These are phyloP conservation scores for Paxillus rubicundulus DNA, from an alignment of 768 basidiomycete genomes.

Conservation along the genomic window DNA sequence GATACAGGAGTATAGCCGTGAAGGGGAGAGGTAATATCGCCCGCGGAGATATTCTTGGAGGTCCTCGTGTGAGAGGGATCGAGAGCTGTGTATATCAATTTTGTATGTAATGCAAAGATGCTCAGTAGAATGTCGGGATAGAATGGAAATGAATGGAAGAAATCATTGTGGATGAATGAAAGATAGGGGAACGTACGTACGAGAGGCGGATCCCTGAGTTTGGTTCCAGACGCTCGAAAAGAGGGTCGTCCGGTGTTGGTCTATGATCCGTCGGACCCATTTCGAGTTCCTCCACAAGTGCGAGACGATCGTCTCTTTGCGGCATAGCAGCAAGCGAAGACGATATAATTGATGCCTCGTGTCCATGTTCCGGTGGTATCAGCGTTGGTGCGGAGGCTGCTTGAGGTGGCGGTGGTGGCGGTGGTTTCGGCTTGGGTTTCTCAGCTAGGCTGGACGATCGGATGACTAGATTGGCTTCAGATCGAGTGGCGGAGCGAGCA, in stretches of 20 bases:
- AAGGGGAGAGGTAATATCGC: constrained; percentile 87
- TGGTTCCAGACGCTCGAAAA: constrained; percentile 81
- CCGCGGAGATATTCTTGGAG: constrained; percentile 78
- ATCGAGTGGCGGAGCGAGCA: constrained; percentile 14
- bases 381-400: neutral
- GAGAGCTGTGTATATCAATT: constrained; percentile 49
- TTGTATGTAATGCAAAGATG: neutral
- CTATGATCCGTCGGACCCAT: constrained; percentile 77
- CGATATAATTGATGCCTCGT: constrained; percentile 1
- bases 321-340: constrained; percentile 5
- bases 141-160: neutral
- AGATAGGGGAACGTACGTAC: constrained; percentile 46
- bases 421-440: constrained; percentile 13
- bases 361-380: constrained; percentile 8
- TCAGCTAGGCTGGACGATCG: constrained; percentile 27
- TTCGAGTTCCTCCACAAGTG: constrained; percentile 72
- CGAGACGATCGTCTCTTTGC: constrained; percentile 58
- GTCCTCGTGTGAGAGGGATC: constrained; percentile 68
- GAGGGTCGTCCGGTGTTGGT: constrained; percentile 67
- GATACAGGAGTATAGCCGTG: constrained; percentile 82
- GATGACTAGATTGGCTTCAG: constrained; percentile 26
- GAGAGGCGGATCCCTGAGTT: constrained; percentile 83
- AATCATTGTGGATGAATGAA: neutral
- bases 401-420: constrained; percentile 9
- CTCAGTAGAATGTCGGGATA: neutral